Percentiles rank a stretch among this genome's conserved stretches.
Conservation (phyloP, 495 filamentous ascomycete genomes). For the Hypoxylon crocopeplum region DNA sequence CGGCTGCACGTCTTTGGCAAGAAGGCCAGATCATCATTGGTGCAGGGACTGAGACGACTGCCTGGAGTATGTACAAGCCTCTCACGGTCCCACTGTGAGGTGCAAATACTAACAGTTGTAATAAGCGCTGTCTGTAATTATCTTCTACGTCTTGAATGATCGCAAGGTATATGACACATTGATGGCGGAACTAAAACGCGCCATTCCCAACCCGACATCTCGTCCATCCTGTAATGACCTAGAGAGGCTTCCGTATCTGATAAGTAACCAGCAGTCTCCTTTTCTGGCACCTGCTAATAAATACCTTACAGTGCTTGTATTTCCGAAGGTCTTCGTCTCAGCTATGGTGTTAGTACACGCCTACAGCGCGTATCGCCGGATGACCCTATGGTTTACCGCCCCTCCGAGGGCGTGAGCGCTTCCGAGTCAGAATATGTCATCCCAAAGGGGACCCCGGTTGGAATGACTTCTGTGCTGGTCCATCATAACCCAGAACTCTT, state of each 20-base stretch:
- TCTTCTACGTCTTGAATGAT: constrained; percentile 7
- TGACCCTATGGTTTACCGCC: constrained; percentile 1
- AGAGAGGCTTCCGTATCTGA: constrained; percentile 61
- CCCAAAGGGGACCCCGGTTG: constrained; percentile 8
- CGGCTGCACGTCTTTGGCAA: constrained; percentile 42
- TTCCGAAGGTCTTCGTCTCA: constrained; percentile 56
- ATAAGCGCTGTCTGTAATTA: constrained; percentile 29
- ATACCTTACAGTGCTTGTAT: constrained; percentile 48
- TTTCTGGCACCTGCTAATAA: neutral
- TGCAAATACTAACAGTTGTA: constrained; percentile 41
- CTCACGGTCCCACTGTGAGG: constrained; percentile 37
- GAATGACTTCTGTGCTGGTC: constrained; percentile 4
- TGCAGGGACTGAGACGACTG: constrained; percentile 55
- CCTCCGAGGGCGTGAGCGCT: neutral
- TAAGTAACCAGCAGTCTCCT: constrained; percentile 1
- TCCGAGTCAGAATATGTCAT: constrained; percentile 10
- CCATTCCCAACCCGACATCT: constrained; percentile 32
- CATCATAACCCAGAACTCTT: constrained; percentile 7
- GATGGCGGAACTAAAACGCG: constrained; percentile 33
- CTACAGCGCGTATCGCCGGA: neutral
- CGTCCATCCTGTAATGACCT: constrained; percentile 49
- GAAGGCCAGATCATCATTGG: constrained; percentile 49
- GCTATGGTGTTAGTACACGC: constrained; percentile 42
- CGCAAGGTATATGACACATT: neutral
- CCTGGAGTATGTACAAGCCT: constrained; percentile 37